Evolutionary conservation across 2,329 filamentous ascomycete genomes (phyloP), one percentile per base, ranked within the genome.

Genomic region (Neoarthrinium moseri): DNA sequence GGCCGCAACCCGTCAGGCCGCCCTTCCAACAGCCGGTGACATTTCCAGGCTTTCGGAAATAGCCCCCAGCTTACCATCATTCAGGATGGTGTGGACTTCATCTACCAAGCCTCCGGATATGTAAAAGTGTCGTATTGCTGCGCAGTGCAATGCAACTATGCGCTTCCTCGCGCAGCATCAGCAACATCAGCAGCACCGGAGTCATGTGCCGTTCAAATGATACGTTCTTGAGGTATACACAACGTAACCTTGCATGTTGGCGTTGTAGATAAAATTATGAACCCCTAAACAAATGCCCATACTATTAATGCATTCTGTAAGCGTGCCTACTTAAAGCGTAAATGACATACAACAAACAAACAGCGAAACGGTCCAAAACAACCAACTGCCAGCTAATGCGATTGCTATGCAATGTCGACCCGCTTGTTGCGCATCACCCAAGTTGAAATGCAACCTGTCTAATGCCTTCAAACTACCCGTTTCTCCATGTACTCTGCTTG

Each of bases 261-360:
- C n/a, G n/a, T n/a, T n/a, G n/a, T n/a, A n/a, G n/a, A n/a, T n/a
- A 22, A 40, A 20, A 13, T 21, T 33, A 30, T 22, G 17, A 18
- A 13, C 15, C 6, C 20, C 6, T 20, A 8, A 12, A 7, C 18
- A 32, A 13, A 24, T 22, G 11, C n/a, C 10, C 17, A 13, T 34
- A 17, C 26, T 44, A 36, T 27, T 36, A 24, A 44, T 44, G 41
- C 41, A 44, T 44, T 44, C 30, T 44, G 32, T 44, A 29, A 44
- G 13, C 15, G 36, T 35, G 30, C 21, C 8, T 22, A 34, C 27
- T n/a, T n/a, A n/a, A n/a, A n/a, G n/a, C n/a, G n/a, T n/a, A n/a
- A 22, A 18, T 43, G 23, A 44, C 21, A 36, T 45, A 37, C 17
- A 39, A 39, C 32, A 15, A n/a, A 18, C 6, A 43, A 26, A 23